Evolutionary conservation across 2,329 filamentous ascomycete genomes (phyloP).

Genomic region (Fusarium caatingaense): DNA sequence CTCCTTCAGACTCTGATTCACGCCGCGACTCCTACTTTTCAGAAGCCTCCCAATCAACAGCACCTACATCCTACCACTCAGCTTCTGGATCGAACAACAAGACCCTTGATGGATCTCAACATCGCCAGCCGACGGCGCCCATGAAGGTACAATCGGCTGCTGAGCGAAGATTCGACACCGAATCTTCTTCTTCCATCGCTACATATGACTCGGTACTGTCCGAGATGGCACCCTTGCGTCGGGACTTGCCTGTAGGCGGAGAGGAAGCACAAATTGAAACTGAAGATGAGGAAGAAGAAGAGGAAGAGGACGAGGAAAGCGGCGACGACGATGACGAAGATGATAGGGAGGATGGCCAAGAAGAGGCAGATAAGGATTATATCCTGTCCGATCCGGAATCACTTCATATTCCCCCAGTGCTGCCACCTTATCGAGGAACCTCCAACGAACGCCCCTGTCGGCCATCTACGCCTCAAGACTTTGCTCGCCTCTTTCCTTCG

Average conservation of each 20-base stretch:
- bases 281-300: conserved; percentile 38
- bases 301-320: conserved; percentile 35
- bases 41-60: conserved; percentile 45
- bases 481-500: conserved; percentile 88
- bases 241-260: conserved; percentile 40
- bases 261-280: conserved; percentile 41
- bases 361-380: conserved; percentile 44
- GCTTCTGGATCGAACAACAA: conserved; percentile 43
- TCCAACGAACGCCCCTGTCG: conserved; percentile 72
- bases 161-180: conserved; percentile 35
- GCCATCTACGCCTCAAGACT: conserved; percentile 83
- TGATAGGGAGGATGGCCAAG: conserved; percentile 46
- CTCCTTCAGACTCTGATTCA: conserved; percentile 43
- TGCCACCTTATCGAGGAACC: conserved; percentile 71
- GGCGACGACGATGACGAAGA: conserved; percentile 51
- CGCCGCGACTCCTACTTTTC: conserved; percentile 47
- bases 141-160: conserved; percentile 21
- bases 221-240: conserved; percentile 44
- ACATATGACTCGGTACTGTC: conserved; percentile 81
- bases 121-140: conserved; percentile 22
- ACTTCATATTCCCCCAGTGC: conserved; percentile 57
- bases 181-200: conserved; percentile 70
- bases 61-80: conserved; percentile 46
- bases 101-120: conserved; percentile 18
- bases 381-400: conserved; percentile 45